These are phyloP conservation scores for Veloporphyrellus conicus DNA, from an alignment of 1,284 basidiomycete genomes.

Conservation along the genomic window DNA sequence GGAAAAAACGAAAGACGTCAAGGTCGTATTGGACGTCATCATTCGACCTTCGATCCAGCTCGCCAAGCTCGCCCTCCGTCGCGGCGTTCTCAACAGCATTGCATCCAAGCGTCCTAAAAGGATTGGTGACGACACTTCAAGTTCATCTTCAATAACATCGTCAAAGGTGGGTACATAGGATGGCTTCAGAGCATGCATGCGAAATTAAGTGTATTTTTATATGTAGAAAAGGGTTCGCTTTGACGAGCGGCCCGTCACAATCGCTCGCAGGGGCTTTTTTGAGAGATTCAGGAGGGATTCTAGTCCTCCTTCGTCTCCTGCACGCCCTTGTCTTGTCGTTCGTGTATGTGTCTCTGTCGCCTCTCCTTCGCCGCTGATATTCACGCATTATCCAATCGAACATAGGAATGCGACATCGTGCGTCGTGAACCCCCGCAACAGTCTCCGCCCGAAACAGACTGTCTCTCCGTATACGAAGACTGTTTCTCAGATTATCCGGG, in stretches of 20 bases:
- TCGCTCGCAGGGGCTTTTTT: conserved; percentile 24
- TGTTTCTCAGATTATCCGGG: conserved; percentile 23
- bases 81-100: background rate
- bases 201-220: too few relatives aligned
- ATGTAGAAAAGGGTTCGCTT: conserved; percentile 28
- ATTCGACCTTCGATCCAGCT: conserved; percentile 24
- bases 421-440: background rate
- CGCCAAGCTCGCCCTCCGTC: conserved; percentile 17
- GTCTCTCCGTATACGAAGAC: conserved; percentile 29
- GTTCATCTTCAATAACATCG: conserved; percentile 7
- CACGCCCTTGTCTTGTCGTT: conserved; percentile 28
- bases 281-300: conserved; percentile 12
- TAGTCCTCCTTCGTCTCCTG: conserved; percentile 11
- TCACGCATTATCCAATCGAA: background rate
- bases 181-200: too few relatives aligned
- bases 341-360: conserved; percentile 17
- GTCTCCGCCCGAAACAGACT: conserved; percentile 12
- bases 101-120: conserved; percentile 8
- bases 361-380: background rate
- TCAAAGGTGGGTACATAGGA: conserved; percentile 25
- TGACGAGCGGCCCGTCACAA: conserved; percentile 25
- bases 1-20: conserved; percentile 15
- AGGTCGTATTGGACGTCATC: conserved; percentile 19
- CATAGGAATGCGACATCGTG: conserved; percentile 14
- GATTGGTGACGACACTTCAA: conserved; percentile 7